Conservation (phyloP, 352 stramenopile genomes). For the Pythium coloratum region DNA sequence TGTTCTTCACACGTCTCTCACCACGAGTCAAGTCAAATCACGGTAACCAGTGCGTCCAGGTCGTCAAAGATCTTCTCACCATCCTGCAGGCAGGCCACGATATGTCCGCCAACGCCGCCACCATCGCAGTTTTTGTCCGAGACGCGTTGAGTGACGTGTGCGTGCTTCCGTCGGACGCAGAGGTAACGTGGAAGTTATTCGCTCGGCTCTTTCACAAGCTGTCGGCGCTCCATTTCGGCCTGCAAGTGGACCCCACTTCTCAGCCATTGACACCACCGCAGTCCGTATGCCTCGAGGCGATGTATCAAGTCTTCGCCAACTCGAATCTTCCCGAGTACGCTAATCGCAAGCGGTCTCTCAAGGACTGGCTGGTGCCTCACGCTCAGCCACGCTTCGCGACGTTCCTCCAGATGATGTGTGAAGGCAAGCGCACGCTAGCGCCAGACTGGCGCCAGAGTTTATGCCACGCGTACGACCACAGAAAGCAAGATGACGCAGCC, state of each 20-base stretch:
- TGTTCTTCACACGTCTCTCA: constrained; percentile 43
- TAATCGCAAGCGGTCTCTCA: constrained; percentile 12
- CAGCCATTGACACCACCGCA: constrained; percentile 26
- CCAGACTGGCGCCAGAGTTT: background rate
- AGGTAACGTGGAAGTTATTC: constrained; percentile 45
- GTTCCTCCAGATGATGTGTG: constrained; percentile 24
- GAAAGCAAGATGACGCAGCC: background rate
- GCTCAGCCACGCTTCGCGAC: constrained; percentile 13
- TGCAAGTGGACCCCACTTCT: constrained; percentile 13
- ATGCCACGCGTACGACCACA: background rate
- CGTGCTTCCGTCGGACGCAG: constrained; percentile 37
- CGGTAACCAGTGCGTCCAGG: constrained; percentile 56
- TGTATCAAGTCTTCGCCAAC: constrained; percentile 45
- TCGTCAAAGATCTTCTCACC: constrained; percentile 45
- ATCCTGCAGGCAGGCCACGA: constrained; percentile 26
- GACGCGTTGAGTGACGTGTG: constrained; percentile 47
- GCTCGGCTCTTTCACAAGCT: constrained; percentile 41
- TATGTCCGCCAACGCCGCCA: constrained; percentile 14
- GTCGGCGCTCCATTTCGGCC: constrained; percentile 30
- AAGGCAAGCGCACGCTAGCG: background rate
- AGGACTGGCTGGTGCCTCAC: constrained; percentile 21
- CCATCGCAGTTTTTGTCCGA: constrained; percentile 42
- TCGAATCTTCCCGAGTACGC: constrained; percentile 43
- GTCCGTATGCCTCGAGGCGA: constrained; percentile 38
- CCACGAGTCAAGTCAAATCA: constrained; percentile 49